Percentiles rank a stretch among this genome's conserved stretches.
These are phyloP conservation scores for Xenoacremonium recifei DNA, from an alignment of 2,329 filamentous ascomycete genomes.

Conservation along the genomic window DNA sequence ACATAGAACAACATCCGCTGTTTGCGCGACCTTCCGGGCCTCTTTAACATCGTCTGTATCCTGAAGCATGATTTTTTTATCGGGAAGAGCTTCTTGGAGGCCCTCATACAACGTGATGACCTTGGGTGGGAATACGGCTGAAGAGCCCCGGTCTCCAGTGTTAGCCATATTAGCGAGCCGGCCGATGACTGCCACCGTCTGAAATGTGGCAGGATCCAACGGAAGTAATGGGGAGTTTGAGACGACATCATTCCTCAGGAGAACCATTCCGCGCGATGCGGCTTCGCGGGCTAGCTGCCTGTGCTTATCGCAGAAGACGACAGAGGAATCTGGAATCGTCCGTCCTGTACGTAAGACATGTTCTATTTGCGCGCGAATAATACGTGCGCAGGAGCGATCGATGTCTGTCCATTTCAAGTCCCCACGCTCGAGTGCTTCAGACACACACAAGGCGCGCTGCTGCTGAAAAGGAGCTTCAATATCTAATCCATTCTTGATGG, in stretches of 20 bases:
- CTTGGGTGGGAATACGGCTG: constrained; percentile 7
- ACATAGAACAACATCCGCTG: background rate
- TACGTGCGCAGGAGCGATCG: constrained; percentile 4
- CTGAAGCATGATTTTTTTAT: background rate
- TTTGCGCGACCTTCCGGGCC: no score
- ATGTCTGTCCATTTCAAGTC: constrained; percentile 5
- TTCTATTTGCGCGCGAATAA: constrained; percentile 10
- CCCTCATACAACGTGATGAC: constrained; percentile 13
- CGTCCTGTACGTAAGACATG: background rate
- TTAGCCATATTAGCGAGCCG: constrained; percentile 13
- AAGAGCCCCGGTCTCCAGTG: constrained; percentile 18
- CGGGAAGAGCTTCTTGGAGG: constrained; percentile 1
- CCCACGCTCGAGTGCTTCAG: constrained; percentile 2
- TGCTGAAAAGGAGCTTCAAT: constrained; percentile 21
- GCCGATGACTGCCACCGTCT: constrained; percentile 15
- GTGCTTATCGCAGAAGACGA: constrained; percentile 19
- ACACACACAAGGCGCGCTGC: constrained; percentile 3
- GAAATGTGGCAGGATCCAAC: background rate
- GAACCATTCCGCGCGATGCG: constrained; percentile 15
- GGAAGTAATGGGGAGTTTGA: background rate
- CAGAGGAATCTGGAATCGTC: background rate
- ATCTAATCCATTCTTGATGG: constrained; percentile 18
- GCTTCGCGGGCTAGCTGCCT: constrained; percentile 13
- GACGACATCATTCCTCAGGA: constrained; percentile 15
- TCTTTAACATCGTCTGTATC: no score